These are phyloP conservation scores for Rosa rugosa DNA, from an alignment of 306 rosid species.

Conservation along the genomic window DNA sequence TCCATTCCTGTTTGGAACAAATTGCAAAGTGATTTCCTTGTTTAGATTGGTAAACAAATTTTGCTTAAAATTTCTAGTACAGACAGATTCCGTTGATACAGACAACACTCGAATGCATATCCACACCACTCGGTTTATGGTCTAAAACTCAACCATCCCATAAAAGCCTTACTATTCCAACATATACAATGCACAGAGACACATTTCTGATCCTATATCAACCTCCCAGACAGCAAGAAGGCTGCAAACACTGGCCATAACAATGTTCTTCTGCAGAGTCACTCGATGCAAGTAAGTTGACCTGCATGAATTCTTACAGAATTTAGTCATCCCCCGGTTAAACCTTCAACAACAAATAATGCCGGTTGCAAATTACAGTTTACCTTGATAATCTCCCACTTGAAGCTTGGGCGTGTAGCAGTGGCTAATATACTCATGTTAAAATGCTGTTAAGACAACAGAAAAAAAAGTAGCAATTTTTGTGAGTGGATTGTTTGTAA, in stretches of 20 bases:
- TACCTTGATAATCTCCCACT: constrained; percentile 67
- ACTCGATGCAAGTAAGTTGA: constrained; percentile 58
- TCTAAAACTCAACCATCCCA: neutral
- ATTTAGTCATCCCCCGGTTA: neutral
- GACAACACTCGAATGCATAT: too few relatives aligned
- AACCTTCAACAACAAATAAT: constrained; percentile 20
- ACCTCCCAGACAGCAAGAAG: constrained; percentile 56
- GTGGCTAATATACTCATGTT: constrained; percentile 73
- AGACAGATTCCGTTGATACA: too few relatives aligned
- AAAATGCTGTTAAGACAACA: constrained; percentile 50
- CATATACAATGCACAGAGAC: neutral
- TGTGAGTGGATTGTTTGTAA: neutral
- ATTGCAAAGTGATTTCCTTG: too few relatives aligned
- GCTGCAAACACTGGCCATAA: constrained; percentile 31
- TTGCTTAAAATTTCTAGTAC: too few relatives aligned
- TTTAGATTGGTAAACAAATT: too few relatives aligned
- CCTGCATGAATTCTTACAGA: constrained; percentile 30
- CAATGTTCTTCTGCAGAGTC: constrained; percentile 36
- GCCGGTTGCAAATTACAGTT: neutral
- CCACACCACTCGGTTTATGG: neutral
- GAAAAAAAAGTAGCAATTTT: neutral
- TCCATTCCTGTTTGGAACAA: too few relatives aligned
- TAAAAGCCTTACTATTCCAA: neutral
- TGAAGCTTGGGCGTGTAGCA: constrained; percentile 59
- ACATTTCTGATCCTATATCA: constrained; percentile 22